Conservation (phyloP, 1,284 basidiomycete genomes). For the Ganoderma sinense region DNA sequence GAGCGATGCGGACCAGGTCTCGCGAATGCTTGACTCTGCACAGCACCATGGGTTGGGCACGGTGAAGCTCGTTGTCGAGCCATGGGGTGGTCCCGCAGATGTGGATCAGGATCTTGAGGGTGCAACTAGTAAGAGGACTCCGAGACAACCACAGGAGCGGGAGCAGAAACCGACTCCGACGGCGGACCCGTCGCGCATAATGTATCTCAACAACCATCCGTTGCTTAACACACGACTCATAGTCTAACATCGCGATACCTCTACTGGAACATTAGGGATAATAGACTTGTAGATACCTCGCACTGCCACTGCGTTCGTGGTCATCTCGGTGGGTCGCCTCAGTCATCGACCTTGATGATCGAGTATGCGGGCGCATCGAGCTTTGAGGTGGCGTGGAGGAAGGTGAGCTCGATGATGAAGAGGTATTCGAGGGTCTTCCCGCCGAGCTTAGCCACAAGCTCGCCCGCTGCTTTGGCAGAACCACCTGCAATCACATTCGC, state of each 20-base stretch:
- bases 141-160: constrained; percentile 34
- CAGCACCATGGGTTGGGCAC: constrained; percentile 55
- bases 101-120: not conserved
- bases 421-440: constrained; percentile 92
- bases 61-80: constrained; percentile 60
- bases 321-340: constrained; percentile 15
- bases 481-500: constrained; percentile 65
- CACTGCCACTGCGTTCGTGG: not conserved
- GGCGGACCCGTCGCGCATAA: constrained; percentile 52
- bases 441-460: constrained; percentile 86
- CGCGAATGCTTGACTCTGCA: constrained; percentile 60
- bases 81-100: constrained; percentile 41
- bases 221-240: constrained; percentile 78
- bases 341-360: constrained; percentile 82
- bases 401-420: constrained; percentile 91
- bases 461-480: constrained; percentile 93
- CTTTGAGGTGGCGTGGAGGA: constrained; percentile 83
- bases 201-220: constrained; percentile 82
- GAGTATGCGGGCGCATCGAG: constrained; percentile 91
- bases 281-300: constrained; percentile 8
- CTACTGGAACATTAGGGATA: constrained; percentile 10
- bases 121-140: not conserved
- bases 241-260: constrained; percentile 47
- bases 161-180: constrained; percentile 28
- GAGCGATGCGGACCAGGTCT: constrained; percentile 57